Evolutionary conservation across 2,329 filamentous ascomycete species (phyloP).

Genomic region (Teratosphaeria viscida): DNA sequence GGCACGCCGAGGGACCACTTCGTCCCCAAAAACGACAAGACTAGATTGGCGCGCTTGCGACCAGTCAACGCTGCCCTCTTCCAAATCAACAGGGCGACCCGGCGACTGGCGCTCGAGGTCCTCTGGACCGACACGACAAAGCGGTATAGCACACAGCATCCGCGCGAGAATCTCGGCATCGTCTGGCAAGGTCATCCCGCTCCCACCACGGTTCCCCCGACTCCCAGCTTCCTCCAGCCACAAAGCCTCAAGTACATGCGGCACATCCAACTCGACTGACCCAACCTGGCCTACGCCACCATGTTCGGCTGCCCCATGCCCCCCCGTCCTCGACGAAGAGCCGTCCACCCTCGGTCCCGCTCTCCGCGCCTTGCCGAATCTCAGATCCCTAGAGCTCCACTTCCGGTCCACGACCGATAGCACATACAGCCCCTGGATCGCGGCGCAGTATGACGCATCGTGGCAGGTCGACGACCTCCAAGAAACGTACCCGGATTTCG

Average conservation of each 20-base stretch:
- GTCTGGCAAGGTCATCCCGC: not conserved
- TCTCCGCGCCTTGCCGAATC: not conserved
- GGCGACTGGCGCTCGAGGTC: not conserved
- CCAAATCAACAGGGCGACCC: constrained; percentile 4
- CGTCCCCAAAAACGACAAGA: not conserved
- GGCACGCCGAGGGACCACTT: not conserved
- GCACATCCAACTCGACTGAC: not conserved
- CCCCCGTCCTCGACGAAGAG: not conserved
- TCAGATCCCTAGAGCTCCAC: not conserved
- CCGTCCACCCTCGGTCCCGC: not conserved
- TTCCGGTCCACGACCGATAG: not conserved
- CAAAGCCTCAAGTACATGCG: not conserved
- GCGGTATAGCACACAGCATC: not conserved
- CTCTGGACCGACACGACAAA: constrained; percentile 7
- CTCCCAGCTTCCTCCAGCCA: not conserved
- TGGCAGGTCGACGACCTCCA: not conserved
- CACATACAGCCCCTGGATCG: not conserved
- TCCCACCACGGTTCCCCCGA: not conserved
- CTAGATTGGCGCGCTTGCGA: not conserved
- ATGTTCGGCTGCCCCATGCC: not conserved
- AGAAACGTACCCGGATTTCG: not conserved
- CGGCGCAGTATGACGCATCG: not conserved
- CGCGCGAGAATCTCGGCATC: not conserved
- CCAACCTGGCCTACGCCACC: not conserved
- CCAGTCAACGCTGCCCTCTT: constrained; percentile 3